These are phyloP conservation scores for Trichophyton schoenleinii DNA, from an alignment of 2,329 filamentous ascomycete genomes.

Conservation along the genomic window DNA sequence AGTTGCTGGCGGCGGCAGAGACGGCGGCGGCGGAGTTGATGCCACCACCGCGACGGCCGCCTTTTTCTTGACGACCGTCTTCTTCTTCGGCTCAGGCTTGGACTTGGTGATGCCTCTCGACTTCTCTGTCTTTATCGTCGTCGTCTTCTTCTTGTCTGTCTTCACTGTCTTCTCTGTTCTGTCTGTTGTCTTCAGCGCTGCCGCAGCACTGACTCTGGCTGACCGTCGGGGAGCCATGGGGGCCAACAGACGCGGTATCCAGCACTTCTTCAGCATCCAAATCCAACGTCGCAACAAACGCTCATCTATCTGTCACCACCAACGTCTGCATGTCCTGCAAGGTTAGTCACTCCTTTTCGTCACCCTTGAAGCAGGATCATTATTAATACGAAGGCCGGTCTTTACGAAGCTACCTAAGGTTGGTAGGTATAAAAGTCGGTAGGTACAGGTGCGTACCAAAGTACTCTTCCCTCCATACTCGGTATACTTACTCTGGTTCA, in stretches of 20 bases:
- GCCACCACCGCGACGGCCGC: background rate
- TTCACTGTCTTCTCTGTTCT: background rate
- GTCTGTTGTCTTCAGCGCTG: slow-evolving; percentile 6
- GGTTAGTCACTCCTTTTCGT: too few relatives aligned
- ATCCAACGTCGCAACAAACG: background rate
- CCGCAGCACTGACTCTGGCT: slow-evolving; percentile 31
- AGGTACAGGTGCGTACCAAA: too few relatives aligned
- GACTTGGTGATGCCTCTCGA: background rate
- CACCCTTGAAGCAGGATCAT: background rate
- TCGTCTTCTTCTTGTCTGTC: background rate
- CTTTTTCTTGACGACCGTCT: too few relatives aligned
- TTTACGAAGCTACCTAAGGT: too few relatives aligned
- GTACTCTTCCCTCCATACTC: too few relatives aligned
- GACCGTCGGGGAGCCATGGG: slow-evolving; percentile 44
- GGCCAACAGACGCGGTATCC: slow-evolving; percentile 2
- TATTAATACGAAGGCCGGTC: too few relatives aligned
- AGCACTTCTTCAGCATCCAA: background rate
- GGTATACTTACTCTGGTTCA: too few relatives aligned
- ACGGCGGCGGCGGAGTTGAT: slow-evolving; percentile 8
- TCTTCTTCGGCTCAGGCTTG: background rate
- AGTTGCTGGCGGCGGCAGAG: slow-evolving; percentile 8
- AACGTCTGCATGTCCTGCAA: too few relatives aligned
- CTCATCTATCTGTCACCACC: background rate
- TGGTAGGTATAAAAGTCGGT: too few relatives aligned
- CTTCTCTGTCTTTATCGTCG: background rate